Evolutionary conservation across 1,284 basidiomycete species (phyloP), one percentile per base, ranked within the genome.

Genomic region (Heliocybe sulcata): DNA sequence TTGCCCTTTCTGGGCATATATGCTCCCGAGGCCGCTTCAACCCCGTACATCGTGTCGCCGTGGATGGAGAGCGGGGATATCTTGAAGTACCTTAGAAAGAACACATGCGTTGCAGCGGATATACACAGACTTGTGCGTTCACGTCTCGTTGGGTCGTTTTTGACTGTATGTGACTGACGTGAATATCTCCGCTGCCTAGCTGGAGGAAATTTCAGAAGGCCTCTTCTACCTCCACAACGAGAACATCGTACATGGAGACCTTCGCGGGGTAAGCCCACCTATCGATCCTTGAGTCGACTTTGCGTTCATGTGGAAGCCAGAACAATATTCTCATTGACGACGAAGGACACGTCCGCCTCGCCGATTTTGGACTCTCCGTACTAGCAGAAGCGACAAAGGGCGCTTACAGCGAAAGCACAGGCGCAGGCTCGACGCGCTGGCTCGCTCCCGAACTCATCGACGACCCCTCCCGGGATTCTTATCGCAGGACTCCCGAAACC

Each of bases 181-280:
- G n/a, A n/a, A 6, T 42, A 16, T n/a, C 38, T 16, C 19, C 14
- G 11, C n/a, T n/a, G n/a, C n/a, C n/a, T 20, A 53, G 52, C 35
- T 53, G 3, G 10, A 25, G 3, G 52, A 53, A 25, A 23, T 53
- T 19, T 10, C 33, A 12, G n/a, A 11, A 3, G 52, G 52, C 9
- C 35, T 53, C 3, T 12, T 26, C 22, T 53, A 53, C 23, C 52
- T 53, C 35, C 52, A 53, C 35, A 23, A 12, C 35, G n/a, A 53
- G 52, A 53, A 50, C 19, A 25, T 55, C 29, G 49, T 51, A 2
- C 54, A 55, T 22, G 54, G 54, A 9, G 54, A 55, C 23, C 26
- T 55, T 14, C 48, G 38, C 25, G 54, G 48, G 3, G 54, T 55
- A 42, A 16, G 54, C n/a, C 4, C 29, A 31, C 6, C 29, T 6